phyloP scores from a whole-genome alignment of 2,329 filamentous ascomycete genomes.

The Sarocladium oryzae region DNA sequence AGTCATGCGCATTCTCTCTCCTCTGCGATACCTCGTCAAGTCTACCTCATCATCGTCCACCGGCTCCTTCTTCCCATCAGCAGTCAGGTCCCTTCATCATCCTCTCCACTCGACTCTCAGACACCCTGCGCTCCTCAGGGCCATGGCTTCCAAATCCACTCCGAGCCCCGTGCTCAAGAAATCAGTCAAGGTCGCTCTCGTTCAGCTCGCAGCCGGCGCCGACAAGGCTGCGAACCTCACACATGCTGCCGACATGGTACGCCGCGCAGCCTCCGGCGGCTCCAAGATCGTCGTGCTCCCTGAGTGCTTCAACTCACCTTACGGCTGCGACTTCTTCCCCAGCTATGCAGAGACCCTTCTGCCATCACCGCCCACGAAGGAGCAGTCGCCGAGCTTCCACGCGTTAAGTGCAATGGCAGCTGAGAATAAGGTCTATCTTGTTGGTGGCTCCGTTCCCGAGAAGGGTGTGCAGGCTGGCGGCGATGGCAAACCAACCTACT shows the following conservation, averaged over 20 bases:
- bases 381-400: conserved; percentile 76
- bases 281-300: conserved; percentile 86
- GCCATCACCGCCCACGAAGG: conserved; percentile 64
- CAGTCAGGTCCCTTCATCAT: conserved; percentile 2
- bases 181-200: conserved; percentile 70
- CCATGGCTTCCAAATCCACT: conserved; percentile 26
- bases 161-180: conserved; percentile 55
- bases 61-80: neutral
- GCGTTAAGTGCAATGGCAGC: conserved; percentile 73
- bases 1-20: conserved; percentile 9
- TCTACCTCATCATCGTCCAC: neutral
- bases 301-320: conserved; percentile 98
- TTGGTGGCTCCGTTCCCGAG: conserved; percentile 93
- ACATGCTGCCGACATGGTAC: conserved; percentile 74
- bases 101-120: conserved; percentile 12
- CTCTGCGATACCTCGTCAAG: conserved; percentile 3
- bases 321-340: conserved; percentile 85
- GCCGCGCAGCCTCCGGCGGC: conserved; percentile 68
- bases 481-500: conserved; percentile 54
- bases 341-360: conserved; percentile 84
- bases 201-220: conserved; percentile 73
- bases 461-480: conserved; percentile 35
- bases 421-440: conserved; percentile 71
- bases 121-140: conserved; percentile 21
- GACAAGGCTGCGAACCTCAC: conserved; percentile 83